These are phyloP conservation scores for Dissoconium aciculare DNA, from an alignment of 2,329 filamentous ascomycete species.

Conservation along the genomic window DNA sequence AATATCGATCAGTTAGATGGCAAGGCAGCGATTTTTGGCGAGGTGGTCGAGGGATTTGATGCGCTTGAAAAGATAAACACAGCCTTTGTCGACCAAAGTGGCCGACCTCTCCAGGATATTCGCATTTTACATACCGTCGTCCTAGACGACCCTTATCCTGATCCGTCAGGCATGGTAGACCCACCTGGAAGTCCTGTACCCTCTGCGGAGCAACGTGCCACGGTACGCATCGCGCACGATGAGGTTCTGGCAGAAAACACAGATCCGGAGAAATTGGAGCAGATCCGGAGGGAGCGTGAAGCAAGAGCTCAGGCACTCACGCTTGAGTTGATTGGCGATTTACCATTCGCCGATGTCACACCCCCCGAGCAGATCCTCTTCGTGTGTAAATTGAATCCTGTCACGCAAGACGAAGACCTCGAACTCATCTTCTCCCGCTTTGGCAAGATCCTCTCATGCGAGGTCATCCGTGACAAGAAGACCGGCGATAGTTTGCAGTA, in stretches of 20 bases:
- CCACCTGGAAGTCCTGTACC: slow-evolving; percentile 69
- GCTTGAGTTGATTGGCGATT: slow-evolving; percentile 91
- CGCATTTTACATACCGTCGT: slow-evolving; percentile 85
- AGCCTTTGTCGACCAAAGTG: slow-evolving; percentile 71
- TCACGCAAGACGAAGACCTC: slow-evolving; percentile 86
- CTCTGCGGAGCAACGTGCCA: slow-evolving; percentile 71
- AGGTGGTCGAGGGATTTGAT: slow-evolving; percentile 92
- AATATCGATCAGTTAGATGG: slow-evolving; percentile 82
- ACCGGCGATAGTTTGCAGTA: slow-evolving; percentile 94
- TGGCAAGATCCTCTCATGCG: slow-evolving; percentile 84
- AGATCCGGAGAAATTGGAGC: slow-evolving; percentile 68
- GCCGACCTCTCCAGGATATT: slow-evolving; percentile 83
- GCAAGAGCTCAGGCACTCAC: slow-evolving; percentile 88
- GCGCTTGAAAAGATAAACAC: slow-evolving; percentile 84
- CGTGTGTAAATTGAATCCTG: slow-evolving; percentile 95
- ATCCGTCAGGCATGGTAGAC: slow-evolving; percentile 61
- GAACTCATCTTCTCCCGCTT: slow-evolving; percentile 95
- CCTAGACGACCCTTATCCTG: slow-evolving; percentile 80
- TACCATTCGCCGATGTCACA: slow-evolving; percentile 94
- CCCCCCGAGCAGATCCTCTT: slow-evolving; percentile 95
- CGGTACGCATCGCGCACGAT: slow-evolving; percentile 82
- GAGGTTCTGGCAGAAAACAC: slow-evolving; percentile 64
- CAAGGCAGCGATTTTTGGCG: slow-evolving; percentile 88
- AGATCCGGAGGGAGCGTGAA: slow-evolving; percentile 69
- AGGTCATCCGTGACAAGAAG: slow-evolving; percentile 86